Evolutionary conservation across 768 basidiomycete genomes (phyloP), one percentile per base, ranked within the genome.

Genomic region (Hysterangium stoloniferum): DNA sequence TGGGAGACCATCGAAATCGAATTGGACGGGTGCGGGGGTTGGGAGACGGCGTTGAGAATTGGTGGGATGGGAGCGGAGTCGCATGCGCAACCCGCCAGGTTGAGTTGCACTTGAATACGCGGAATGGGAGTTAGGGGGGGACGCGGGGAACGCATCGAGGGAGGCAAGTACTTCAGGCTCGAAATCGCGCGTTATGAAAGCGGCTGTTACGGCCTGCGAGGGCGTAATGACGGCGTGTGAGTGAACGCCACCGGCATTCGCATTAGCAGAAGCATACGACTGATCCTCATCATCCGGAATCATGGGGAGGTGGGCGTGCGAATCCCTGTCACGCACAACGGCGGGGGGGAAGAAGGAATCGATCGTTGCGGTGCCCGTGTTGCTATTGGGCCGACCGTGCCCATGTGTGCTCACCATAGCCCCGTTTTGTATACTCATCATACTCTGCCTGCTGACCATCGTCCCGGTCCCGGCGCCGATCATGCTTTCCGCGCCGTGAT

Each of bases 1-100:
- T 12, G 67, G 67, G n/a, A 68, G 61, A 13, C 61, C 62, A 52
- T 67, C 66, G 43, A 68, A 69, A 53, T 69, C 65, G 54, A 68
- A 69, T 40, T 32, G 19, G 15, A 42, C 43, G 31, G 45, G 31
- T 27, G 25, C 25, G 25, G 44, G 32, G 44, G 20, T 45, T 32
- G 20, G 44, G 44, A 32, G 32, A 35, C 34, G 34, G 12, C 11
- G 34, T 11, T 11, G 34, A 11, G 19, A 19, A 35, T 35, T 19
- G n/a, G n/a, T 5, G 41, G 28, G 41, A 42, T 27, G 19, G 3
- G 22, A 12, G 24, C 24, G n/a, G 41, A 42, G 15, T 20, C 41
- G n/a, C 31, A 19, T 45, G 20, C 28, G 17, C 40, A 27, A 13
- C 7, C 48, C 25, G 40, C n/a, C 33, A 33, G 37, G 17, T 29